A percentile compares a stretch with the other conserved stretches of the same genome.
Conservation (phyloP, 2,329 filamentous ascomycete species). For the Fusarium goolgardi region DNA sequence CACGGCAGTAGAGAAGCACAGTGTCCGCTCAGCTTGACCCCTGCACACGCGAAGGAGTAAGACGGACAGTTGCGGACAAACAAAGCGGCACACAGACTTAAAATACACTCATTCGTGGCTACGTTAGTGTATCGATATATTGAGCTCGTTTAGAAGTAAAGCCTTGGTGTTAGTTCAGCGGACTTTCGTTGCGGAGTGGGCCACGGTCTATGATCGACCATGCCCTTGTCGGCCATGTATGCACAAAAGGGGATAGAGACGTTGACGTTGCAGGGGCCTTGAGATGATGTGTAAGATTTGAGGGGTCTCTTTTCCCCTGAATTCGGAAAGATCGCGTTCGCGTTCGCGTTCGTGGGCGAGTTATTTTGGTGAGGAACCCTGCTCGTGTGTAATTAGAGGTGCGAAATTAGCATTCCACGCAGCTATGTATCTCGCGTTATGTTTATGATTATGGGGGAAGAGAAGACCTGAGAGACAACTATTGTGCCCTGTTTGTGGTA, state of each 20-base stretch:
- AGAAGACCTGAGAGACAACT: background rate
- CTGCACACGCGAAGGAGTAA: background rate
- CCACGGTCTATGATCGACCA: constrained; percentile 15
- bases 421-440: background rate
- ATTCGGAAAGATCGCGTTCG: constrained; percentile 28
- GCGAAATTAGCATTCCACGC: background rate
- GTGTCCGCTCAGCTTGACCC: constrained; percentile 10
- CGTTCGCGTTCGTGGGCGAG: constrained; percentile 25
- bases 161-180: constrained; percentile 14
- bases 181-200: constrained; percentile 28
- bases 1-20: background rate
- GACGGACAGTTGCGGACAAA: background rate
- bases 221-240: constrained; percentile 1
- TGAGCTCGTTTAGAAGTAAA: constrained; percentile 1
- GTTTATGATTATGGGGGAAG: background rate
- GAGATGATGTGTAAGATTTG: constrained; percentile 26
- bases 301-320: constrained; percentile 24
- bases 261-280: constrained; percentile 11
- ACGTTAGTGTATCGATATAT: background rate
- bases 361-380: constrained; percentile 7
- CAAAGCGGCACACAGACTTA: background rate
- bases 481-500: background rate
- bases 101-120: background rate
- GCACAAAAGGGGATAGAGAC: background rate
- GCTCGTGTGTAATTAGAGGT: constrained; percentile 20